These are phyloP conservation scores for Linnemannia zychae DNA, from an alignment of 192 early-diverging fungal genomes.

Conservation along the genomic window DNA sequence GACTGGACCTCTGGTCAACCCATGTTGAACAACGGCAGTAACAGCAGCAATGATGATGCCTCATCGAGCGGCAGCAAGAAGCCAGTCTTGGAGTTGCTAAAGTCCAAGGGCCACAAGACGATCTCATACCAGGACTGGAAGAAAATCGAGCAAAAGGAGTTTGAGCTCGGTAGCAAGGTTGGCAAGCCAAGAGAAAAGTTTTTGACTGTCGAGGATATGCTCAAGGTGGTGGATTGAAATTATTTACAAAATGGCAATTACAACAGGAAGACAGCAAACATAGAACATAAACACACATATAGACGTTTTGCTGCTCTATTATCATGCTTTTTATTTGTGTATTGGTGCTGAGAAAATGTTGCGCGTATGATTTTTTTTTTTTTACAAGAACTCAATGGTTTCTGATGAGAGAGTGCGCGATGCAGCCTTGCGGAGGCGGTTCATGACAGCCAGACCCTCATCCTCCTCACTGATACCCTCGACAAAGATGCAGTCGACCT, in stretches of 20 bases:
- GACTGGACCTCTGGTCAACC: conserved; percentile 66
- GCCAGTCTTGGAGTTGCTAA: conserved; percentile 50
- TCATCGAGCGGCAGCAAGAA: neutral
- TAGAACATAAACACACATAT: neutral
- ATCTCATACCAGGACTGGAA: conserved; percentile 88
- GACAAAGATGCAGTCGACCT: conserved; percentile 85
- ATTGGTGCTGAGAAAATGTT: neutral
- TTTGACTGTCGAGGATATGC: conserved; percentile 70
- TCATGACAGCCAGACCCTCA: conserved; percentile 98
- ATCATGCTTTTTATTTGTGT: neutral
- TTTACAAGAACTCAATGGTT: conserved; percentile 21
- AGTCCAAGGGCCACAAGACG: conserved; percentile 53
- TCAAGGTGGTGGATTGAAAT: conserved; percentile 57
- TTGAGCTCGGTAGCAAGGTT: conserved; percentile 64
- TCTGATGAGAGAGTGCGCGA: conserved; percentile 62
- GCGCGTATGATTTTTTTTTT: neutral
- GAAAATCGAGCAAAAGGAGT: conserved; percentile 81
- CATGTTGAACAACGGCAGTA: conserved; percentile 43
- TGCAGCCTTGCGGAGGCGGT: conserved; percentile 92
- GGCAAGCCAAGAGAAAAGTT: conserved; percentile 94
- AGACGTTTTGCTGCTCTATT: neutral
- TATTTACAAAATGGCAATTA: neutral
- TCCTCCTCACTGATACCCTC: conserved; percentile 89
- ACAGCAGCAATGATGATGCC: neutral
- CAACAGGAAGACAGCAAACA: neutral